Evolutionary conservation across 257 asterid genomes (phyloP), one percentile per base, ranked within the genome.

Genomic region (Haberlea rhodopensis): DNA sequence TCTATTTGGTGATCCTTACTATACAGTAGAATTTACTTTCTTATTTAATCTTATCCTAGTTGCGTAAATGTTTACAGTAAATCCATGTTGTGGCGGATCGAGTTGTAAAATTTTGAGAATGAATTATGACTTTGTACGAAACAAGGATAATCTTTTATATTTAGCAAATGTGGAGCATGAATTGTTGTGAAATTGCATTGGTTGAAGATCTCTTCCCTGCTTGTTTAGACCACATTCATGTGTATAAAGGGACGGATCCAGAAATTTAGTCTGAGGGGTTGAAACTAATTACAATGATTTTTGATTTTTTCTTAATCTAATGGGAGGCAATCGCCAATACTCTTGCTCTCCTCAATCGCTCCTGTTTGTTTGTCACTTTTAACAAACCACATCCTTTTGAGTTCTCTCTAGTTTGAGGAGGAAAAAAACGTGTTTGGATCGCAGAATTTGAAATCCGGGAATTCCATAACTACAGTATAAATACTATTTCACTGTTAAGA

Each of bases 1-100:
- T 57, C 55, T 43, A 55, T 58, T 57, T 75, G 46, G 74, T 75
- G 71, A 67, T 67, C 69, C 70, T 61, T 45, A 32, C 37, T 63
- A 1, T 57, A 53, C 66, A 56, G 62, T n/a, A n/a, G n/a, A n/a
- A n/a, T n/a, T 25, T 71, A 28, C 29, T 56, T 64, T 28, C 58
- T 66, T 40, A 48, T 34, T 70, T 67, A 56, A 51, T 64, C 26
- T 27, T 60, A 53, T 65, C 57, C 59, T 43, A 4, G 13, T 61
- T 62, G 40, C 58, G n/a, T 57, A 28, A 11, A 24, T 60, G 53
- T 31, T 63, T 28, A 27, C 52, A 29, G 6, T 49, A 46, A 60
- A 34, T 7, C 64, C 57, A 40, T n/a, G 52, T 49, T 20, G 28
- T 53, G 70, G 40, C 54, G 21, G 63, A 53, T 46, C 55, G 8